phyloP scores from a whole-genome alignment of 108 stramenopile genomes.

The Chaetoceros muelleri region DNA sequence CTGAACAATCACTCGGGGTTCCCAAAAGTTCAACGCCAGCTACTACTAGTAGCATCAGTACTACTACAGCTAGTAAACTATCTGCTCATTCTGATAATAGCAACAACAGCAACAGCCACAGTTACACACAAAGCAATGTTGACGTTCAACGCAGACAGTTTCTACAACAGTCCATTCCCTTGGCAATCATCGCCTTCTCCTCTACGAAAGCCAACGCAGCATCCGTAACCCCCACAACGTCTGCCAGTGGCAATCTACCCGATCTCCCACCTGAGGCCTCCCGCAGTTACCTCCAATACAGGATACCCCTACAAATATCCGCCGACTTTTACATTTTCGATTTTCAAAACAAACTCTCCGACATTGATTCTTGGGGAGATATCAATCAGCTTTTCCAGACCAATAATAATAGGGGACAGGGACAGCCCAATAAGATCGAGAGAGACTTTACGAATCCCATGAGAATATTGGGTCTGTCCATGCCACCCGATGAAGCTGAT shows the following conservation, averaged over 20 bases:
- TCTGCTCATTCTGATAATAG: too few species aligned
- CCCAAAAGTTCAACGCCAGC: too few species aligned
- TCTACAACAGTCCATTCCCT: too few species aligned
- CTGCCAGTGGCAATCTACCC: conserved; percentile 27
- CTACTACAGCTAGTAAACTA: too few species aligned
- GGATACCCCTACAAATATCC: conserved; percentile 44
- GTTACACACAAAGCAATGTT: too few species aligned
- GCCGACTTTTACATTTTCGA: conserved; percentile 77
- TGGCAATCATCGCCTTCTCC: too few species aligned
- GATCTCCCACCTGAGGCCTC: conserved; percentile 67
- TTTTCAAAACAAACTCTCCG: conserved; percentile 44
- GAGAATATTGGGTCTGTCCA: conserved; percentile 56
- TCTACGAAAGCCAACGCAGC: too few species aligned
- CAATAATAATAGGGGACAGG: conserved; percentile 47
- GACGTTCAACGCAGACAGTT: too few species aligned
- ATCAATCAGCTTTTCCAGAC: conserved; percentile 45
- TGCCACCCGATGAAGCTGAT: conserved; percentile 75
- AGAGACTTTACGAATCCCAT: conserved; percentile 75
- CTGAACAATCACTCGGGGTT: too few species aligned
- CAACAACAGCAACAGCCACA: too few species aligned
- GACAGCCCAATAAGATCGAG: conserved; percentile 61
- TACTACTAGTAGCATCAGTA: too few species aligned
- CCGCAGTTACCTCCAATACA: conserved; percentile 66
- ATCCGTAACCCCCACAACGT: conserved; percentile 9
- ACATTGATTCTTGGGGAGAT: conserved; percentile 57